These are phyloP conservation scores for Paspalum notatum DNA, from an alignment of 176 grass and related monocot species.

Conservation along the genomic window DNA sequence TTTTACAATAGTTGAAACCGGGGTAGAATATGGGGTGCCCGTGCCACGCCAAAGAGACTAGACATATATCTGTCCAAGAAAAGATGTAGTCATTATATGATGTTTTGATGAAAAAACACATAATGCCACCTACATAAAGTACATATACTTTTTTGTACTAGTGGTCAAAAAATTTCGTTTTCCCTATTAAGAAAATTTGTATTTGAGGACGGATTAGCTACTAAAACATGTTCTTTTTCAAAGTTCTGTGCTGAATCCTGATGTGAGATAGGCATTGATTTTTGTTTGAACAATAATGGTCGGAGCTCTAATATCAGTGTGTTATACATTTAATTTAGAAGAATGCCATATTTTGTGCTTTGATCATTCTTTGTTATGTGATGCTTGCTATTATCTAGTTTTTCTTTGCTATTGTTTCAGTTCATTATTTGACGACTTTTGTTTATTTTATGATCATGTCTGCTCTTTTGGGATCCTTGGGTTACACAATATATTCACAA, in stretches of 20 bases:
- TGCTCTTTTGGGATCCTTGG: background rate
- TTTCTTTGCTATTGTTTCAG: background rate
- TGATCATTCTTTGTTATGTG: background rate
- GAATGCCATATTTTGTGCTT: background rate
- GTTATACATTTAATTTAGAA: background rate
- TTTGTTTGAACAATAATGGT: background rate
- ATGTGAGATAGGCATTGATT: background rate
- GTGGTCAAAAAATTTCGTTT: background rate
- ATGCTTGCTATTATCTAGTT: background rate
- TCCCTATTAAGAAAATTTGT: too few species aligned
- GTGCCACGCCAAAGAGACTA: background rate
- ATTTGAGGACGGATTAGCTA: background rate
- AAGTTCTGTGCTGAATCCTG: background rate
- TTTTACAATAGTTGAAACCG: background rate
- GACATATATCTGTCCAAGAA: background rate
- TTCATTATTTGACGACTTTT: background rate
- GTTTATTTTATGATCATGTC: too few species aligned
- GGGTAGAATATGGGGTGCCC: background rate
- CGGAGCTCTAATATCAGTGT: background rate
- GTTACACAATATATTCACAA: background rate
- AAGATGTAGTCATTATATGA: background rate
- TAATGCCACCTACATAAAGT: background rate
- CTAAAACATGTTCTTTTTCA: background rate
- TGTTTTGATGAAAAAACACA: background rate
- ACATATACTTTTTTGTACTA: background rate